phyloP scores from a whole-genome alignment of 2,329 filamentous ascomycete species.

The Plenodomus tracheiphilus region DNA sequence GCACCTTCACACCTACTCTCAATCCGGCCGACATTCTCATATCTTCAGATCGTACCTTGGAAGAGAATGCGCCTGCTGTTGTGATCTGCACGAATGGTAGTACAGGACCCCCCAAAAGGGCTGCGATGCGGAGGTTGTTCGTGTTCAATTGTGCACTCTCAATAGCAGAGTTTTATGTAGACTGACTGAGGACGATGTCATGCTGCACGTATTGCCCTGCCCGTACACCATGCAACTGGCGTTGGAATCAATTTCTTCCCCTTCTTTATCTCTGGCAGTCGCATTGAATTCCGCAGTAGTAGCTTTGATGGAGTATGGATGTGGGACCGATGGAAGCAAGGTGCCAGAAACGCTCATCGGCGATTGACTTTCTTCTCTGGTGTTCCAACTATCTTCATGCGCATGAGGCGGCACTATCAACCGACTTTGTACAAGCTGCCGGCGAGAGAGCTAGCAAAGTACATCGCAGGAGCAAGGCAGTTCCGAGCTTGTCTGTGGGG shows the following conservation, averaged over 20 bases:
- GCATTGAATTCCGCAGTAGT: conserved; percentile 42
- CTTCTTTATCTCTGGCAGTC: conserved; percentile 35
- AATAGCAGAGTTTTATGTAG: conserved; percentile 39
- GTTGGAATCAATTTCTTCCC: conserved; percentile 43
- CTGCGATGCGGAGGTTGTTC: conserved; percentile 50
- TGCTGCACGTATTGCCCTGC: conserved; percentile 42
- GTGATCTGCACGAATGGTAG: conserved; percentile 55
- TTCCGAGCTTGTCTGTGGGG: conserved; percentile 50
- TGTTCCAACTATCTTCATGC: conserved; percentile 44
- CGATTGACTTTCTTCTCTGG: conserved; percentile 42
- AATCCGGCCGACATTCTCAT: conserved; percentile 42
- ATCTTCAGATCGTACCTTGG: conserved; percentile 46
- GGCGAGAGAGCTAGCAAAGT: conserved; percentile 39
- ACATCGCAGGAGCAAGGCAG: conserved; percentile 49
- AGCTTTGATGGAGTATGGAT: conserved; percentile 42
- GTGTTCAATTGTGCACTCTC: conserved; percentile 41
- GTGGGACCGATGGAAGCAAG: conserved; percentile 41
- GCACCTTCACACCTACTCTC: conserved; percentile 33
- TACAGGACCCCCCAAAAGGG: conserved; percentile 51
- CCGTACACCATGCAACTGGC: conserved; percentile 43
- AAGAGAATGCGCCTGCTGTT: conserved; percentile 47
- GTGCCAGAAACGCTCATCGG: conserved; percentile 21
- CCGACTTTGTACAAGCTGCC: conserved; percentile 35
- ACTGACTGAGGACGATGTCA: conserved; percentile 36
- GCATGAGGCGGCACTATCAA: conserved; percentile 43